Percentiles rank a stretch among this genome's conserved stretches.
These are phyloP conservation scores for Starmerella scarabaei DNA, from an alignment of 805 yeast genomes.

Conservation along the genomic window DNA sequence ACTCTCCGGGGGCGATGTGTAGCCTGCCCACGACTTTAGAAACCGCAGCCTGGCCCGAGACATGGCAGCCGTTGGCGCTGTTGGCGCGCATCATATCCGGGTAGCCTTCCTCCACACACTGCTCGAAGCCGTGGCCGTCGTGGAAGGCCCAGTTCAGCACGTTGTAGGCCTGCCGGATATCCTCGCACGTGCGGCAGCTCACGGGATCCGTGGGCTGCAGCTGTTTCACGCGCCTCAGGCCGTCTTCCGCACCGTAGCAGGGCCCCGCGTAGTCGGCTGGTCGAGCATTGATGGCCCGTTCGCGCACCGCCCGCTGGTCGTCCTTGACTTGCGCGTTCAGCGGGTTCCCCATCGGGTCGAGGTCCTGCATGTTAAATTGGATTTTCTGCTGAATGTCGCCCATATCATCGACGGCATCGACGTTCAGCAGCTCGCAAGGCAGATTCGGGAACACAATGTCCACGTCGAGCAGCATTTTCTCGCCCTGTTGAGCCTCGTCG, in stretches of 20 bases:
- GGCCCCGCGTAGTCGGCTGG: slow-evolving; percentile 58
- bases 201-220: slow-evolving; percentile 40
- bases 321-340: slow-evolving; percentile 33
- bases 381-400: slow-evolving; percentile 72
- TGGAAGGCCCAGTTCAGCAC: slow-evolving; percentile 72
- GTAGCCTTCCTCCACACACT: slow-evolving; percentile 83
- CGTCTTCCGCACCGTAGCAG: slow-evolving; percentile 58
- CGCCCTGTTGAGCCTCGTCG: slow-evolving; percentile 35
- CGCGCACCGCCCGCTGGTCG: slow-evolving; percentile 29
- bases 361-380: slow-evolving; percentile 27
- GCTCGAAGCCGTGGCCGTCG: slow-evolving; percentile 77
- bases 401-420: slow-evolving; percentile 79
- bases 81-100: slow-evolving; percentile 47
- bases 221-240: slow-evolving; percentile 6
- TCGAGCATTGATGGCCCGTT: slow-evolving; percentile 22
- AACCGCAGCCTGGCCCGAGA: slow-evolving; percentile 64
- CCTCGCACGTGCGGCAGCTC: slow-evolving; percentile 74
- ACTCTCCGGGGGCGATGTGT: slow-evolving; percentile 93
- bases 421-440: slow-evolving; percentile 66
- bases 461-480: slow-evolving; percentile 61
- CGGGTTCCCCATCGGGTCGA: slow-evolving; percentile 41
- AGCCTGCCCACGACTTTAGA: slow-evolving; percentile 81
- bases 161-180: slow-evolving; percentile 70
- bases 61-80: slow-evolving; percentile 75
- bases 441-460: slow-evolving; percentile 73